Percentiles rank a stretch among this genome's conserved stretches.
Conservation (phyloP, 208 protist genomes). For the Crithidia expoeki region DNA sequence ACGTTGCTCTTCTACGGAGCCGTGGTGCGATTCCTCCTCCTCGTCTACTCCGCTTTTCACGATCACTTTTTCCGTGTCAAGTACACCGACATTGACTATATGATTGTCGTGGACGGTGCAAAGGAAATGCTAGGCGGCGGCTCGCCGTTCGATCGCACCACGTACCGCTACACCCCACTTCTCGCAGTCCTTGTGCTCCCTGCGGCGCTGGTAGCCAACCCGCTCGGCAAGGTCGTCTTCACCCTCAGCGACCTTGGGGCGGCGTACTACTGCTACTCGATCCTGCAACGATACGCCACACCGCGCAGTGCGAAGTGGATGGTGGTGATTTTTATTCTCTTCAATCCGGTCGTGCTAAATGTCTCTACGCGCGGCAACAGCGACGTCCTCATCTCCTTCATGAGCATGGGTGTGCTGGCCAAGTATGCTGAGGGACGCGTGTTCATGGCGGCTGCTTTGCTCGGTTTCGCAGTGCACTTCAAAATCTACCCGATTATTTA, state of each 20-base stretch:
- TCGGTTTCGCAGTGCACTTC: constrained; percentile 90
- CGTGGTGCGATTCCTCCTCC: constrained; percentile 62
- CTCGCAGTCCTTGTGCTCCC: constrained; percentile 85
- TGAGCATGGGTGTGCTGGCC: constrained; percentile 81
- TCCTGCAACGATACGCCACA: constrained; percentile 66
- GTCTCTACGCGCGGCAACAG: constrained; percentile 95
- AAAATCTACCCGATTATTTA: constrained; percentile 96
- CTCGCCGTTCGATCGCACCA: constrained; percentile 91
- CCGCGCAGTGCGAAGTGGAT: constrained; percentile 69
- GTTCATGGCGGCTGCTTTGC: constrained; percentile 53
- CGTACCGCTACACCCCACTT: constrained; percentile 96
- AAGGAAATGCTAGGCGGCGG: constrained; percentile 74
- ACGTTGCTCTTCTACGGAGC: constrained; percentile 51
- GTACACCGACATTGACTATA: constrained; percentile 97
- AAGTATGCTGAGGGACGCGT: constrained; percentile 58
- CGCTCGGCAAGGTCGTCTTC: constrained; percentile 91
- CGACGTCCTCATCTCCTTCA: constrained; percentile 91
- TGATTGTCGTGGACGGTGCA: constrained; percentile 95
- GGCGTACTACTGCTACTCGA: constrained; percentile 67
- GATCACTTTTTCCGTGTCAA: constrained; percentile 88
- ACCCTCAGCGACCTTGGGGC: constrained; percentile 77
- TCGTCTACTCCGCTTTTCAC: constrained; percentile 82
- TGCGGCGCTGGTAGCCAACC: constrained; percentile 64
- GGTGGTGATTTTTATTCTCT: constrained; percentile 80
- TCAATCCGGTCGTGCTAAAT: constrained; percentile 93